phyloP scores from a whole-genome alignment of 1,284 basidiomycete genomes.

The Irpex sp. region DNA sequence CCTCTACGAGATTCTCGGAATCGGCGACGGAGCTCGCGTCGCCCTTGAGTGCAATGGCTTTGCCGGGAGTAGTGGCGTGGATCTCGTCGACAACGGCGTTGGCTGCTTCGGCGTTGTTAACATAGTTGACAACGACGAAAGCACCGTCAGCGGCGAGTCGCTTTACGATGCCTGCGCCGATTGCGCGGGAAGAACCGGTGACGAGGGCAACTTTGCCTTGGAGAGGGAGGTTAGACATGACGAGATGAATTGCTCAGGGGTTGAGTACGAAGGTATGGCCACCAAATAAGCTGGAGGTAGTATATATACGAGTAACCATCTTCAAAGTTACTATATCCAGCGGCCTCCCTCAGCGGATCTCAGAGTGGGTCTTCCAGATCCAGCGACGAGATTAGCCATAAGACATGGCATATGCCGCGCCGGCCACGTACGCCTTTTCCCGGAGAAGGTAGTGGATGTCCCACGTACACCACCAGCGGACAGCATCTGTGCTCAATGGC shows the following conservation, averaged over 20 bases:
- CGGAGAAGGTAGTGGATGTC: background rate
- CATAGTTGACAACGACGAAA: conserved; percentile 48
- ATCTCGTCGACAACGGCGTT: conserved; percentile 41
- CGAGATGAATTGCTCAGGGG: background rate
- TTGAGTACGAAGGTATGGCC: background rate
- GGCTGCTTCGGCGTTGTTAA: conserved; percentile 32
- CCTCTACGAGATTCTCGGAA: conserved; percentile 37
- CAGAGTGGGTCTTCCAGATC: background rate
- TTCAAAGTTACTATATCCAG: background rate
- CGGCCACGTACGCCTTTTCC: background rate
- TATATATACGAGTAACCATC: background rate
- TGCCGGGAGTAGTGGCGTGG: conserved; percentile 34
- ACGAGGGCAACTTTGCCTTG: conserved; percentile 48
- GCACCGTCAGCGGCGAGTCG: conserved; percentile 47
- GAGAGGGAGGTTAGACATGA: conserved; percentile 14
- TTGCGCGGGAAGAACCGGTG: conserved; percentile 54
- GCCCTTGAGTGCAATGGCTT: conserved; percentile 44
- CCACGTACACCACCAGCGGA: too few relatives aligned
- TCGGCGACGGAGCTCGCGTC: conserved; percentile 42
- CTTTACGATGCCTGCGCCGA: conserved; percentile 47
- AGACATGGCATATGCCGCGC: background rate
- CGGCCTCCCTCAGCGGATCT: background rate
- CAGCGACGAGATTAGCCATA: background rate
- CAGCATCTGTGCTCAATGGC: background rate
- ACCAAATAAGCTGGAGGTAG: background rate